Base-by-base conservation (phyloP, 768 basidiomycete species). In the Naganishia vishniacii region DNA sequence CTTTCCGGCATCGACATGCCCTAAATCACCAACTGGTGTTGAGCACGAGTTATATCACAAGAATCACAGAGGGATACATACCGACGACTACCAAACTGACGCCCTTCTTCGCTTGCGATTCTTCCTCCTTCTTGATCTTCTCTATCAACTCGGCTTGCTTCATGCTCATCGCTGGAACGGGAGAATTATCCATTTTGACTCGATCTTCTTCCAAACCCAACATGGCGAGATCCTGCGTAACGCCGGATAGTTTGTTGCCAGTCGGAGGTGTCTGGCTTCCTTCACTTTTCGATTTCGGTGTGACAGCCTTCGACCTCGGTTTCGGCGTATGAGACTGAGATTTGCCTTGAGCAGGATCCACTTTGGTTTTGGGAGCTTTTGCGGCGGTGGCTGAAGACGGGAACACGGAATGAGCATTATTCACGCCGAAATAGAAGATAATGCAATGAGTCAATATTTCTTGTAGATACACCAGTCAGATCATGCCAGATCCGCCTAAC, bases 1-100 rank as follows among this genome's bases (percentile, higher is more conserved):
- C 77, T 99, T 99, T 26, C 95, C 95, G 18, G 95, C 95, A 78
- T 99, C 95, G 66, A 99, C 95, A 72, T 99, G 95, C 41, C 95
- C 94, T 97, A 69, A 7, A 15, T 34, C 23, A 28, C 3, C 1
- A 20, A 40, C 16, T 4, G 5, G 48, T n/a, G n/a, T 3, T 31
- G 1, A 29, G 18, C 2, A 7, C n/a, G n/a, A 32, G 13, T n/a
- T 8, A 15, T 5, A 18, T 15, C 25, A 25, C 25, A 12, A 4
- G 25, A 62, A 23, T 58, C 44, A 44, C 7, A 13, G 6, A 32
- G 13, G 37, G 23, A 13, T 41, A 73, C 78, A 62, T 73, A 94
- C 94, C 95, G 45, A 99, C 87, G 47, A 99, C 91, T 28, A 98
- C 88, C 69, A 99, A 79, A 75, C 87, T 93, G 53, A 97, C 79